Conservation (phyloP, 164 flowering plant species). For the Hamamelis virginiana region DNA sequence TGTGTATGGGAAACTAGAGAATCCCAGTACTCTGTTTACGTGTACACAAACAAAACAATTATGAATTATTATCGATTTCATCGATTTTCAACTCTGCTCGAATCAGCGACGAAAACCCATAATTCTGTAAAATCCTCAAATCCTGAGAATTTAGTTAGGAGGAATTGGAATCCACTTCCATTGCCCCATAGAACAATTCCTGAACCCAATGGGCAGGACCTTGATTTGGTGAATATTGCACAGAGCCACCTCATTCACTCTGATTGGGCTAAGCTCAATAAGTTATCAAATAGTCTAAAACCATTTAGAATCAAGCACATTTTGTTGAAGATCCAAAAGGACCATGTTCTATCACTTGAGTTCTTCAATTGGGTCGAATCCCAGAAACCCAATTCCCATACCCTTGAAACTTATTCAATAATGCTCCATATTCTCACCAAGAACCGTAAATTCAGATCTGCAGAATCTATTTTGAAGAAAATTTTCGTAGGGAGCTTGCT, state of each 20-base stretch:
- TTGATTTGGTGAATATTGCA: constrained; percentile 78
- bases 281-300: constrained; percentile 41
- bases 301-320: constrained; percentile 70
- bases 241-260: constrained; percentile 76
- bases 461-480: constrained; percentile 55
- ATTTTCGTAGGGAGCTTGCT: constrained; percentile 28
- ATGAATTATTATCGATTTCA: constrained; percentile 14
- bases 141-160: constrained; percentile 16
- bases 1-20: too few species aligned
- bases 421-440: constrained; percentile 77
- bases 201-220: constrained; percentile 78
- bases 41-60: too few species aligned
- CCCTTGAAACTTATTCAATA: constrained; percentile 59
- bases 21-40: too few species aligned
- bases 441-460: constrained; percentile 59
- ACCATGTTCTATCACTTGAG: constrained; percentile 70
- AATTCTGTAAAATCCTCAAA: constrained; percentile 10
- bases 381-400: constrained; percentile 39
- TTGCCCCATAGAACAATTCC: constrained; percentile 69
- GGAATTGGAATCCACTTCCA: constrained; percentile 44
- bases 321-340: constrained; percentile 61
- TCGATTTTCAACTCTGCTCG: constrained; percentile 20
- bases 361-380: constrained; percentile 70
- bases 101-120: constrained; percentile 5
- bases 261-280: constrained; percentile 68